Base-by-base conservation (phyloP, 2,329 filamentous ascomycete genomes). In the Diplodia sapinea region DNA sequence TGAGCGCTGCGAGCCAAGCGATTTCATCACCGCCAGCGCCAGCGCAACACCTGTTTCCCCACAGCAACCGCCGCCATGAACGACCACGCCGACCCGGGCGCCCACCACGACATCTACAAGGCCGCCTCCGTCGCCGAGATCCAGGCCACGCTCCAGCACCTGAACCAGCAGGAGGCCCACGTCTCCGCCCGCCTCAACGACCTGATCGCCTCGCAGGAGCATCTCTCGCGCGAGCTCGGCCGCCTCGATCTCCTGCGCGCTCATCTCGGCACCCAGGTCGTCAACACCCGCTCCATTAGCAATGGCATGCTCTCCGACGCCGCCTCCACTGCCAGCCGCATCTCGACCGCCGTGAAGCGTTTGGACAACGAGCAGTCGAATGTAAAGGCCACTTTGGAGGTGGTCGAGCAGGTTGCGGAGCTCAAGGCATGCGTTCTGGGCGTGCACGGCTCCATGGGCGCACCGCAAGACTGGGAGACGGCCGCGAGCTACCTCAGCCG, bases 381-480 rank as follows among this genome's bases (percentile, higher is more conserved):
- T 33, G 94, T 99, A 9, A 94, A 95, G 78, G 90, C 93, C 62
- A 98, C 95, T 0, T 82, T 99, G 68, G 87, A 90, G 9, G 93
- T 98, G 3, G 95, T 98, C 12, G 94, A 98, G 79, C 94, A 97
- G 81, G 94, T 99, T 15, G 91, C 92, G 5, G 95, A 99, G 83
- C 89, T 99, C 71, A 98, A 98, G 81, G 92, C 95, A 9, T 99
- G 95, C 77, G 92, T 98, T 43, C 88, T 97, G 69, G 95, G 95
- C 52, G 94, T 98, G 12, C 89, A 94, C 31, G 95, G 94, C 20
- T 96, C 92, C 69, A 99, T 99, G 95, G 95, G 94, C 40, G 94
- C 94, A 4, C 93, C 95, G 51, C 95, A 99, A 79, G 95, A 99
- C 81, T 99, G 95, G 95, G 95, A 99, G 79, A 95, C 93, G 3